Evolutionary conservation across 2,329 filamentous ascomycete species (phyloP).

Genomic region (Aureobasidium sp.): DNA sequence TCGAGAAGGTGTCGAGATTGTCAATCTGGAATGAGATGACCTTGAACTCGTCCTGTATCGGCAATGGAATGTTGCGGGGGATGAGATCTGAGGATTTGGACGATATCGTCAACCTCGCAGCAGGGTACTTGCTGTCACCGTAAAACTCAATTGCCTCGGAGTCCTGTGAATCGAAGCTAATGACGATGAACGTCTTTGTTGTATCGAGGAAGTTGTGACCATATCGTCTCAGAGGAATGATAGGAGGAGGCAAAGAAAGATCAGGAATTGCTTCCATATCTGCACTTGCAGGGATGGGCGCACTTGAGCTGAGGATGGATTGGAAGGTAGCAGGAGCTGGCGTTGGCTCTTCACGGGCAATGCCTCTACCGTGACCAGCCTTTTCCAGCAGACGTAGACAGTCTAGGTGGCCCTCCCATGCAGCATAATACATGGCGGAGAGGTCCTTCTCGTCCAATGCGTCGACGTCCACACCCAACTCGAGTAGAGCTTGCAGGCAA

Average conservation of each 20-base stretch:
- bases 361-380: constrained; percentile 31
- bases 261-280: constrained; percentile 86
- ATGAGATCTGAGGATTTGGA: constrained; percentile 95
- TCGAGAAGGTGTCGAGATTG: constrained; percentile 81
- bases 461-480: constrained; percentile 68
- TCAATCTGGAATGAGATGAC: constrained; percentile 95
- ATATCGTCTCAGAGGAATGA: constrained; percentile 88
- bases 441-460: constrained; percentile 87
- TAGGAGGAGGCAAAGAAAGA: constrained; percentile 86
- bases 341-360: constrained; percentile 32
- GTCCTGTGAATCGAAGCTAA: constrained; percentile 73
- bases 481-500: constrained; percentile 74
- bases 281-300: constrained; percentile 51
- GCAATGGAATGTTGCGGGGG: constrained; percentile 88
- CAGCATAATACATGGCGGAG: constrained; percentile 95
- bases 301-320: constrained; percentile 21
- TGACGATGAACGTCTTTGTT: constrained; percentile 82
- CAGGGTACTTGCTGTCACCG: constrained; percentile 92
- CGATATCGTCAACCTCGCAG: constrained; percentile 88
- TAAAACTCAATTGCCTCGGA: constrained; percentile 85
- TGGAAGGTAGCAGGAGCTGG: constrained; percentile 27
- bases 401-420: constrained; percentile 92
- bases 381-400: constrained; percentile 84
- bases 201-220: constrained; percentile 98
- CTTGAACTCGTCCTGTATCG: constrained; percentile 91